phyloP scores from a whole-genome alignment of 352 stramenopile genomes.

The Saprolegnia parasitica region DNA sequence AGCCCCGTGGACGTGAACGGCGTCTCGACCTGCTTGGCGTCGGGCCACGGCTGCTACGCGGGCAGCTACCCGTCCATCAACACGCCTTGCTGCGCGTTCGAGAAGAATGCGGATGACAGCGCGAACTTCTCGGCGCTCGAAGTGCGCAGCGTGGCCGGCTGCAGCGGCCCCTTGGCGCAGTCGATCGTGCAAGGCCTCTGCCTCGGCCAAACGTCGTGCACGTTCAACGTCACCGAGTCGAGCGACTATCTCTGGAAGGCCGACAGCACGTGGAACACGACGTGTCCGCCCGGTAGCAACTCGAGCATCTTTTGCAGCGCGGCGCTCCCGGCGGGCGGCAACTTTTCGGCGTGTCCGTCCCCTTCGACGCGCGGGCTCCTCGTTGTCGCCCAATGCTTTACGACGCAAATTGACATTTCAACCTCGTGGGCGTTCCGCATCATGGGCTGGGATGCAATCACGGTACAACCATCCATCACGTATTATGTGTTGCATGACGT shows the following conservation, averaged over 20 bases:
- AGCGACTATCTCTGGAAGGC: constrained; percentile 56
- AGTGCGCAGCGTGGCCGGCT: constrained; percentile 42
- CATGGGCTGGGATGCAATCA: constrained; percentile 77
- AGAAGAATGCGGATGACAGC: constrained; percentile 29
- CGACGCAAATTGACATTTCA: constrained; percentile 68
- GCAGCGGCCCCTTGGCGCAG: constrained; percentile 43
- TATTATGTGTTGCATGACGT: background rate
- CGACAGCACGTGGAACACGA: constrained; percentile 38
- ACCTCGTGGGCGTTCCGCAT: constrained; percentile 68
- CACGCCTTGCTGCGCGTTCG: constrained; percentile 55
- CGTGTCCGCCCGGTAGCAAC: constrained; percentile 35
- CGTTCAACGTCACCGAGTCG: constrained; percentile 56
- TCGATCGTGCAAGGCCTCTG: constrained; percentile 70
- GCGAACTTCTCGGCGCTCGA: constrained; percentile 53
- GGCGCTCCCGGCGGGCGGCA: constrained; percentile 45
- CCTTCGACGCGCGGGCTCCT: constrained; percentile 46
- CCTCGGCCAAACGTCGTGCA: constrained; percentile 60
- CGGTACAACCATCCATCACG: constrained; percentile 32
- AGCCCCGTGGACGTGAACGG: constrained; percentile 32
- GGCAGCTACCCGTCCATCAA: constrained; percentile 60
- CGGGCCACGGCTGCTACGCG: constrained; percentile 58
- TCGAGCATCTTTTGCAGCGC: constrained; percentile 42
- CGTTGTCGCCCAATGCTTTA: constrained; percentile 68
- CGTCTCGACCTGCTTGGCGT: constrained; percentile 38
- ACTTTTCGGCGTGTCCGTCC: constrained; percentile 48